Evolutionary conservation across 2,329 filamentous ascomycete genomes (phyloP), one percentile per base, ranked within the genome.

Genomic region (Aspergillus sp.): DNA sequence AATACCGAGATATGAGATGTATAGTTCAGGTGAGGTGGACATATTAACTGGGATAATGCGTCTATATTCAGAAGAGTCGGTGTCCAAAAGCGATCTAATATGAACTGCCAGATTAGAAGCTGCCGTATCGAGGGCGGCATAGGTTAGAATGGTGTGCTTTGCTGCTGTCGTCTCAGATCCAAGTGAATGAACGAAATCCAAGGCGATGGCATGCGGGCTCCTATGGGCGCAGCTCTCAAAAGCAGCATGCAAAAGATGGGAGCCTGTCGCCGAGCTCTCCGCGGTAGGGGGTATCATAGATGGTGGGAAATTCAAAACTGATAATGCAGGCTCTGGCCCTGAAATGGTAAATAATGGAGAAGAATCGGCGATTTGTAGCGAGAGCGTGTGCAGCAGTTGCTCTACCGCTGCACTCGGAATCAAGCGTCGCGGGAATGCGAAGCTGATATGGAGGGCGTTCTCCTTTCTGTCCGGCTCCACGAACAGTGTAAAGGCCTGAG

Each of bases 1-100:
- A 57, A 67, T 60, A 19, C 63, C 74, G 7, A 76, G 66, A 49
- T 75, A 76, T 13, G 70, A 67, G 22, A 74, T 67, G 54, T 76
- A 77, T 3, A 77, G 66, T 59, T 75, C 74, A 0, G 73, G 72
- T 7, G 66, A 70, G n/a, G 67, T 69, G 34, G 67, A 47, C 66
- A 70, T 69, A 46, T 69, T 63, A 30, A 70, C 67, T 12, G 68
- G 68, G 49, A 70, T 64, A 30, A 70, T 65, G 9, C 57, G 60
- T n/a, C 59, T 56, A 47, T 56, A 20, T 11, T 58, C 56, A 4
- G 44, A 8, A 13, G 42, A 33, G 11, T 40, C 34, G 9, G 13
- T 30, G 19, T 58, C 52, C n/a, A 65, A 27, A 8, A 63, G 51
- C 12, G 56, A 42, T n/a, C 59, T 56, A 6, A 70, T 59, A 41